phyloP scores from a whole-genome alignment of 495 filamentous ascomycete species.

The Hypoxylon fragiforme region DNA sequence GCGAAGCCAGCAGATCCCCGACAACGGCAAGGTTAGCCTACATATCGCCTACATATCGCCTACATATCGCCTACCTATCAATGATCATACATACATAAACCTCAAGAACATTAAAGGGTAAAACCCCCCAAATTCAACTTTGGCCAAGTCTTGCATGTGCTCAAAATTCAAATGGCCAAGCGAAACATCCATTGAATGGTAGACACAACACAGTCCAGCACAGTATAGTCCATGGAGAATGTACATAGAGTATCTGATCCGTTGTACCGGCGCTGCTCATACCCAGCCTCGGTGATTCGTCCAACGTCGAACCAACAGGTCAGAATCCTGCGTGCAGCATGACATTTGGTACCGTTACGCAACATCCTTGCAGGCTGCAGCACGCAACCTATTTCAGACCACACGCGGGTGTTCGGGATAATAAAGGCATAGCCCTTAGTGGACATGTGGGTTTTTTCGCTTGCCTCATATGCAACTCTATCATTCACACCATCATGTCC shows the following conservation, averaged over 20 bases:
- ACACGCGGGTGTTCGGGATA: constrained; percentile 32
- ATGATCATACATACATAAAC: too few species aligned
- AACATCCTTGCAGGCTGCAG: constrained; percentile 26
- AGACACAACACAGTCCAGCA: constrained; percentile 16
- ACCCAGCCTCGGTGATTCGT: constrained; percentile 12
- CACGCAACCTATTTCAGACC: constrained; percentile 23
- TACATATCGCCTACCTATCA: too few species aligned
- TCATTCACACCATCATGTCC: constrained; percentile 24
- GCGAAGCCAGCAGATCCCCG: constrained; percentile 1
- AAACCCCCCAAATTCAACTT: too few species aligned
- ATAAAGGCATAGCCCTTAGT: constrained; percentile 21
- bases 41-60: too few species aligned
- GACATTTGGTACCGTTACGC: constrained; percentile 32
- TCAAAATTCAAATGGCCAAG: too few species aligned
- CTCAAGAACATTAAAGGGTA: too few species aligned
- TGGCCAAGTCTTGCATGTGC: too few species aligned
- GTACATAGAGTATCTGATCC: constrained; percentile 32
- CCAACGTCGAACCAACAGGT: constrained; percentile 11
- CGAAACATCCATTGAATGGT: too few species aligned
- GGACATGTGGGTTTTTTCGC: constrained; percentile 28
- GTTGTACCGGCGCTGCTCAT: constrained; percentile 12
- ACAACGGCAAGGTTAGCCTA: too few species aligned
- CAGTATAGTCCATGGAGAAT: constrained; percentile 12
- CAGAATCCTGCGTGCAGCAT: constrained; percentile 30
- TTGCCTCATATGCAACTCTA: constrained; percentile 34